Percentiles rank a stretch among this genome's conserved stretches.
Conservation (phyloP, 805 yeast species). For the Sugiyamaella chiloensis region DNA sequence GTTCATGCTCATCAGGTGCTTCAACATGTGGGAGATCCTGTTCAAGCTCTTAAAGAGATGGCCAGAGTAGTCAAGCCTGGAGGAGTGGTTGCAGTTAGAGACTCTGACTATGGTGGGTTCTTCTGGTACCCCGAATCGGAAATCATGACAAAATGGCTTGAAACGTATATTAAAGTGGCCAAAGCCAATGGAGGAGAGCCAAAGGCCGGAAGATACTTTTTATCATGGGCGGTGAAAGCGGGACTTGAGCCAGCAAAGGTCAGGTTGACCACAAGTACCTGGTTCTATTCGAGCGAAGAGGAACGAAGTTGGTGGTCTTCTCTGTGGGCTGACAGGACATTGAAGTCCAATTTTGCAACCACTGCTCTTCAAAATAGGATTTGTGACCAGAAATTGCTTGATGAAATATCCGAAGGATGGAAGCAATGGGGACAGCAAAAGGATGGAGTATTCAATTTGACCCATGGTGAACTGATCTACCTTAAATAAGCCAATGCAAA, state of each 20-base stretch:
- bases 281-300: constrained; percentile 22
- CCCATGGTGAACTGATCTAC: constrained; percentile 24
- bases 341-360: constrained; percentile 20
- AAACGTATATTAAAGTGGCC: constrained; percentile 19
- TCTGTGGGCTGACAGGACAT: constrained; percentile 25
- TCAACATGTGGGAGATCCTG: constrained; percentile 38
- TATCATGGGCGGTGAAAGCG: constrained; percentile 21
- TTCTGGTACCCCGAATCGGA: constrained; percentile 22
- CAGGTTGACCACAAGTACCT: constrained; percentile 15
- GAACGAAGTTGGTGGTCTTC: constrained; percentile 24
- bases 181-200: constrained; percentile 25
- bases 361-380: constrained; percentile 13
- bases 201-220: constrained; percentile 20
- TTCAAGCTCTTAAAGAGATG: constrained; percentile 37
- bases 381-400: constrained; percentile 18
- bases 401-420: constrained; percentile 21
- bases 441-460: constrained; percentile 19
- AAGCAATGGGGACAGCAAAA: constrained; percentile 19
- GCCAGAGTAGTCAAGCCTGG: constrained; percentile 36
- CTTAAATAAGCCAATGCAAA: constrained; percentile 12
- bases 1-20: constrained; percentile 41
- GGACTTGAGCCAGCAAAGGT: constrained; percentile 15
- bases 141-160: constrained; percentile 16
- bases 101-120: constrained; percentile 30
- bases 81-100: constrained; percentile 37